Evolutionary conservation across 2,329 filamentous ascomycete genomes (phyloP), one percentile per base, ranked within the genome.

Genomic region (Penicillium sp.): DNA sequence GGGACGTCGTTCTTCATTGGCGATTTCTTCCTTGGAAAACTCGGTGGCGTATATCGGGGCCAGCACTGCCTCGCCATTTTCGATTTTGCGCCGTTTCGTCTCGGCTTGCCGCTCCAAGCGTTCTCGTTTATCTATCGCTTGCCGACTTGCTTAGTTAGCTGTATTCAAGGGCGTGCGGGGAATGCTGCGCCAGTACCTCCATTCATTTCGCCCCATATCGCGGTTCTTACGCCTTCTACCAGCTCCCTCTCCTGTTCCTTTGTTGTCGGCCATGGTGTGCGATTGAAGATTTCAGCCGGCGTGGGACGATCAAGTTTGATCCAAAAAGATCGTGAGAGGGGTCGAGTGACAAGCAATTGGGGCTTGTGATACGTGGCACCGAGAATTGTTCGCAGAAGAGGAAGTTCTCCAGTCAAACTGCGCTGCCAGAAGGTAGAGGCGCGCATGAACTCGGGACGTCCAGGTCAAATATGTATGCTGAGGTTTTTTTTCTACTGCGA

Each of bases 21-120:
- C 90, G 65, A 97, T 93, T 76, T 97, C 93, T 62, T 95, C 91
- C 66, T 90, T 84, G 53, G 85, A 80, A 67, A 88, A 89, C 43
- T 82, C 76, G 4, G 80, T 79, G 6, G 82, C 81, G 61, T 87
- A 85, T 58, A 86, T 83, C 5, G 75, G 76, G 35, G 73, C 67
- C 26, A 67, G 66, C 10, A 71, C 69, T 14, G 71, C 70, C 51
- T 79, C 76, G 21, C 75, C 76, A 52, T 79, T 77, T 55, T 82
- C 79, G 3, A 82, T 61, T 61, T 80, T 84, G 56, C 78, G 81
- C 39, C 84, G 81, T 71, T 87, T 87, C n/a, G 73, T 71, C 54
- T 79, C 78, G 66, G 81, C 78, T 63, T 79, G 75, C 43, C 81
- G 77, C 26, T 81, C 76, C 59, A 79, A 77, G 52, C 81, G 78